Conservation (phyloP, 2,329 filamentous ascomycete species). For the Fusarium sp. region DNA sequence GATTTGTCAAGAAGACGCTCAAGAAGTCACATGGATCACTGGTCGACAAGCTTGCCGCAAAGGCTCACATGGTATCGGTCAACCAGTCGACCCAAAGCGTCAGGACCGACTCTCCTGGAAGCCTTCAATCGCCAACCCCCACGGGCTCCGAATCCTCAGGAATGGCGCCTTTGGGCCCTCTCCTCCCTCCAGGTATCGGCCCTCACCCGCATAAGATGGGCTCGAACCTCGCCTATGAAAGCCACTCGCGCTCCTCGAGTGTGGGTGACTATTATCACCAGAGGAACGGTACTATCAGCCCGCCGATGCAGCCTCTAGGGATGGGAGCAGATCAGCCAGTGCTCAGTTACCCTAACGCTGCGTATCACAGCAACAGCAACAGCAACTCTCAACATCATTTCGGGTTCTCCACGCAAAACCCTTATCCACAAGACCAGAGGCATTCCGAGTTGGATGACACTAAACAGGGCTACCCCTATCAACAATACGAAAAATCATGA, state of each 20-base stretch:
- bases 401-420: slow-evolving; percentile 31
- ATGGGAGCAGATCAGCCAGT: slow-evolving; percentile 11
- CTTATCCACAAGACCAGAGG: slow-evolving; percentile 20
- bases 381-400: slow-evolving; percentile 35
- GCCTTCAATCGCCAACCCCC: slow-evolving; percentile 26
- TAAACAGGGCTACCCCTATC: slow-evolving; percentile 14
- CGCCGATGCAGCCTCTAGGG: slow-evolving; percentile 4
- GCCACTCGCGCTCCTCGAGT: slow-evolving; percentile 16
- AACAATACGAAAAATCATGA: slow-evolving; percentile 9
- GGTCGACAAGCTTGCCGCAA: slow-evolving; percentile 67
- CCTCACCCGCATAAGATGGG: slow-evolving; percentile 14
- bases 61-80: slow-evolving; percentile 43
- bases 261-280: slow-evolving; percentile 16
- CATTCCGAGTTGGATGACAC: slow-evolving; percentile 18
- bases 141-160: slow-evolving; percentile 23
- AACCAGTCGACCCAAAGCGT: slow-evolving; percentile 33
- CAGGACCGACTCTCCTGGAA: slow-evolving; percentile 5
- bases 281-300: slow-evolving; percentile 4
- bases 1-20: slow-evolving; percentile 85
- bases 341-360: slow-evolving; percentile 25
- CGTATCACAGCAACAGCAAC: slow-evolving; percentile 33
- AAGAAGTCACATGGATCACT: slow-evolving; percentile 79
- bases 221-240: slow-evolving; percentile 16
- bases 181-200: slow-evolving; percentile 24
- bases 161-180: slow-evolving; percentile 20